Evolutionary conservation across 164 flowering plant species (phyloP).

Genomic region (Tinospora cordifolia): DNA sequence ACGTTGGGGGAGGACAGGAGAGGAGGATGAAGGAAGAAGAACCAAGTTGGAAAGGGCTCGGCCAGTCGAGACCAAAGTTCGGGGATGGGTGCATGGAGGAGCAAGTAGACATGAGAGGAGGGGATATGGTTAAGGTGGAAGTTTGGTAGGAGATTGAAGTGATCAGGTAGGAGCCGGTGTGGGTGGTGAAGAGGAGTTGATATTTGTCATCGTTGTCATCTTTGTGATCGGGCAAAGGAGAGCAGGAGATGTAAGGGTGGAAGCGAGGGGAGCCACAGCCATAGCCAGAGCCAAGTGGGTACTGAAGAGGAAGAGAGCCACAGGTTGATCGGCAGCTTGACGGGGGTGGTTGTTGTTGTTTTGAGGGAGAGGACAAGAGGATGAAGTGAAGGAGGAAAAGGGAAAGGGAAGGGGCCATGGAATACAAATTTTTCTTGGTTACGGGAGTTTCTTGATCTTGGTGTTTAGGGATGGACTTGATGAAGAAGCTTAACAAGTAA

Average conservation of each 20-base stretch:
- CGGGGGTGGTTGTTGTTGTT: slow-evolving; percentile 1
- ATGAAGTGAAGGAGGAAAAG: not conserved
- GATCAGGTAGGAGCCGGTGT: slow-evolving; percentile 45
- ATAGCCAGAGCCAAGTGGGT: slow-evolving; percentile 40
- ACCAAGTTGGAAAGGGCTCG: slow-evolving; percentile 43
- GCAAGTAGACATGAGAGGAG: slow-evolving; percentile 48
- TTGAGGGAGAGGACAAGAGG: not conserved
- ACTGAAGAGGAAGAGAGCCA: slow-evolving; percentile 33
- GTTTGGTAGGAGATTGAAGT: slow-evolving; percentile 37
- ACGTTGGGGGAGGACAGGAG: slow-evolving; percentile 30
- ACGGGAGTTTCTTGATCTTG: no score
- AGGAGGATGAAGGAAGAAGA: slow-evolving; percentile 40
- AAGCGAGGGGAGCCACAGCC: slow-evolving; percentile 58
- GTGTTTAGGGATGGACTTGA: not conserved
- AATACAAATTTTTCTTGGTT: no score
- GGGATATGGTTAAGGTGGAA: slow-evolving; percentile 35
- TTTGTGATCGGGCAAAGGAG: no score
- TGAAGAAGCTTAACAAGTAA: not conserved
- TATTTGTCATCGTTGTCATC: slow-evolving; percentile 16
- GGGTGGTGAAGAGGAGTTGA: slow-evolving; percentile 43
- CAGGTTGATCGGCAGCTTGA: slow-evolving; percentile 13
- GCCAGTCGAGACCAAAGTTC: slow-evolving; percentile 51
- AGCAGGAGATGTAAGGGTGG: slow-evolving; percentile 36
- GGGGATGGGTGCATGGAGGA: slow-evolving; percentile 38
- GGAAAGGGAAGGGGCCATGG: not conserved